Percentiles rank a stretch among this genome's conserved stretches.
Conservation (phyloP, 164 flowering plant species). For the Kingdonia uniflora region DNA sequence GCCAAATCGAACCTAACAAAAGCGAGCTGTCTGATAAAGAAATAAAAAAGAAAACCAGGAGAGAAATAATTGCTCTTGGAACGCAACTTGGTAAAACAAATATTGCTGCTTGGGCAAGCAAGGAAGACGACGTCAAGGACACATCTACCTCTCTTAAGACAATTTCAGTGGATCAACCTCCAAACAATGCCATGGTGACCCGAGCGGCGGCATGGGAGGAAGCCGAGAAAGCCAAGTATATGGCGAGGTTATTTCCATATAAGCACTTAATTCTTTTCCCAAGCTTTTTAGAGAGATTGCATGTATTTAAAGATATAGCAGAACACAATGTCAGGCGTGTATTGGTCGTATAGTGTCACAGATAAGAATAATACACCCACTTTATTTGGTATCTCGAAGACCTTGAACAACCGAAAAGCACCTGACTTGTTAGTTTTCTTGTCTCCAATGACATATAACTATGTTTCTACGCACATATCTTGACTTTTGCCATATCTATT, state of each 20-base stretch:
- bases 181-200: conserved; percentile 46
- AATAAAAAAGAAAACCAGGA: conserved; percentile 67
- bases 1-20: conserved; percentile 16
- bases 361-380: too few relatives aligned
- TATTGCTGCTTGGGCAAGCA: conserved; percentile 93
- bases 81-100: conserved; percentile 72
- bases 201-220: conserved; percentile 94
- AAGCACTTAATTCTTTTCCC: background rate
- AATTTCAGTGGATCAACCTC: conserved; percentile 19
- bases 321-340: too few relatives aligned
- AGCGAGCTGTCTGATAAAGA: conserved; percentile 62
- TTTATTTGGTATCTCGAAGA: too few relatives aligned
- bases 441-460: too few relatives aligned
- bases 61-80: conserved; percentile 76
- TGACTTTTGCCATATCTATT: too few relatives aligned
- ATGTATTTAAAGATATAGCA: too few relatives aligned
- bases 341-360: too few relatives aligned
- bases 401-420: too few relatives aligned
- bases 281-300: background rate
- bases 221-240: conserved; percentile 77
- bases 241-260: conserved; percentile 51
- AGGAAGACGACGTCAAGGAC: conserved; percentile 60
- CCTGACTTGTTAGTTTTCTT: too few relatives aligned
- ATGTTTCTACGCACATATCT: too few relatives aligned
- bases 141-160: conserved; percentile 43